Evolutionary conservation across 1,139 yeast genomes (phyloP).

Genomic region (Protomyces lactucae-debilis): DNA sequence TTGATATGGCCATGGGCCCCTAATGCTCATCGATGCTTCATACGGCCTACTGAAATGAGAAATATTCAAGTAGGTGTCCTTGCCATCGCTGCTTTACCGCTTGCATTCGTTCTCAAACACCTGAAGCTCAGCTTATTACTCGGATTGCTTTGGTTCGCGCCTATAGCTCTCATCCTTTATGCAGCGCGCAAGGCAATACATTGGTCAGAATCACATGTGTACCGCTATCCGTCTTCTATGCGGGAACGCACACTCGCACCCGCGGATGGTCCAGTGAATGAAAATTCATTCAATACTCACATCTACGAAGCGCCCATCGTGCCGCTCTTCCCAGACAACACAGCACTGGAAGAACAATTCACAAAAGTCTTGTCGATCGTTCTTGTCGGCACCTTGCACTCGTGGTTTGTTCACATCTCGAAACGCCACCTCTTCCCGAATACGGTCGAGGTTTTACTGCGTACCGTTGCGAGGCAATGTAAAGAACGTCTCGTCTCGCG

Average conservation of each 20-base stretch:
- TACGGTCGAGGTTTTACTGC: conserved; percentile 50
- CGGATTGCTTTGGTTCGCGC: background rate
- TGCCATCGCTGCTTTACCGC: background rate
- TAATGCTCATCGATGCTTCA: no score
- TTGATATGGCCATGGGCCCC: no score
- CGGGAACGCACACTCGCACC: background rate
- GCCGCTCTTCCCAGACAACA: conserved; percentile 10
- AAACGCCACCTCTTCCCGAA: conserved; percentile 54
- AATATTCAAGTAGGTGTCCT: background rate
- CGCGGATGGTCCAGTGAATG: background rate
- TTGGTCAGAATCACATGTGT: background rate
- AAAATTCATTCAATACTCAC: background rate
- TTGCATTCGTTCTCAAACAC: background rate
- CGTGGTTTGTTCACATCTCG: conserved; percentile 56
- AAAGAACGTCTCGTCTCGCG: conserved; percentile 44
- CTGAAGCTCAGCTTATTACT: background rate
- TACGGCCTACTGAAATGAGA: no score
- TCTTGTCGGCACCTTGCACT: conserved; percentile 54
- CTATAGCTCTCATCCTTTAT: background rate
- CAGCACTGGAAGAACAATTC: conserved; percentile 34
- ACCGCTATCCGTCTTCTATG: background rate
- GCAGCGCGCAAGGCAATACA: background rate
- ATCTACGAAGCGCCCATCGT: background rate
- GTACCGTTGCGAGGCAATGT: conserved; percentile 45
- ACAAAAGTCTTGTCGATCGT: conserved; percentile 52